Base-by-base conservation (phyloP, 305 asterid species). In the Fraxinus xanthoxyloides region DNA sequence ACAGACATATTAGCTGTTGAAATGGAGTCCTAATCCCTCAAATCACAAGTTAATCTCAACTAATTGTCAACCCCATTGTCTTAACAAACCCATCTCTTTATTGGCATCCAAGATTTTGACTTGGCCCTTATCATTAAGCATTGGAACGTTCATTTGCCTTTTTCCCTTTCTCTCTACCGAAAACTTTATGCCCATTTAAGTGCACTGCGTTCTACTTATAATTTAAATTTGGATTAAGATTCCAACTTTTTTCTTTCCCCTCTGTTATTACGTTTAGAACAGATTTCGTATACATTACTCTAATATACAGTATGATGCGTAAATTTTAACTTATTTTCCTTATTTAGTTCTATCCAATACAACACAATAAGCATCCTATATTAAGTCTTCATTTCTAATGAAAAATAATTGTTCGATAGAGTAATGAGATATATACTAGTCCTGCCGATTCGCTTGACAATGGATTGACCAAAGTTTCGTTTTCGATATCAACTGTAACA, bases 61-160 rank as follows among this genome's bases (percentile, higher is more conserved):
- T 40, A 38, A 24, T 24, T 75, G 78, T 75, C 78, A 75, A 75
- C 31, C 36, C 78, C 23, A 23, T 75, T 48, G 31, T 75, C 26
- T 40, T n/a, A 75, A 23, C 78, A 9, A 75, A 75, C 34, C 78
- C 78, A 75, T 23, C 63, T 43, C 15, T 19, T 10, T 6, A 75
- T 23, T 4, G 78, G 35, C 32, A 75, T 75, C 78, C 78, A 75
- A 75, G 63, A 75, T 36, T 36, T 75, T 75, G 78, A 75, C 78
- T 75, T 75, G 51, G 31, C 77, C 59, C 4, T 3, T 46, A 15
- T 46, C 56, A 15, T 46, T 46, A 26, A 61, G 31, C 72, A 21
- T 8, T 61, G 72, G 72, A 61, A 61, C 32, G 24, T 61, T 61
- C 72, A 61, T 23, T 61, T 23, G 32, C 72, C 17, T 63, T 24